phyloP scores from a whole-genome alignment of 1,284 basidiomycete genomes.

The Thelephora terrestris region DNA sequence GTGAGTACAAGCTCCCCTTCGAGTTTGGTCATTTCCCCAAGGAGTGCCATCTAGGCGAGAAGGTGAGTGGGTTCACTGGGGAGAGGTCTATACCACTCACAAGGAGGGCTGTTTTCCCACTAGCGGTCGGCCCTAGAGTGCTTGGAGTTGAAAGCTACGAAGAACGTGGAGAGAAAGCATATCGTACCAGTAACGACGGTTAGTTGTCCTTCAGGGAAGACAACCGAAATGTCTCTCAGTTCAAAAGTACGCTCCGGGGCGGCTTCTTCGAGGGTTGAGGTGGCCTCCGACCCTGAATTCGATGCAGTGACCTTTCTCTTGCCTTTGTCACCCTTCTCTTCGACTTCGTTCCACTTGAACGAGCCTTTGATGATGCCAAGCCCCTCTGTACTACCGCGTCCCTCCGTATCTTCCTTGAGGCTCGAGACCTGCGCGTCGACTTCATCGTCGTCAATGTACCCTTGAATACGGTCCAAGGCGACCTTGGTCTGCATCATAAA shows the following conservation, averaged over 20 bases:
- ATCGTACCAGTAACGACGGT: conserved; percentile 49
- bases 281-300: conserved; percentile 2
- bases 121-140: conserved; percentile 47
- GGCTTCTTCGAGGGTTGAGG: conserved; percentile 10
- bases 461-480: conserved; percentile 70
- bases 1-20: conserved; percentile 48
- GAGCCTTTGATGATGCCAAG: conserved; percentile 57
- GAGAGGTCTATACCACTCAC: conserved; percentile 26
- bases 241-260: conserved; percentile 43
- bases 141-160: background rate
- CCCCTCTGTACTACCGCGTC: conserved; percentile 22
- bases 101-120: conserved; percentile 71
- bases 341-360: conserved; percentile 63
- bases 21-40: conserved; percentile 53
- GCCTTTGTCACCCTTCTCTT: conserved; percentile 25
- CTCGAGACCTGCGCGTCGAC: conserved; percentile 30
- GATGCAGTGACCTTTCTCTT: conserved; percentile 17
- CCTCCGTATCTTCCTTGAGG: conserved; percentile 20
- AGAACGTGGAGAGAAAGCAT: background rate
- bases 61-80: background rate
- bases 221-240: conserved; percentile 51
- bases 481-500: conserved; percentile 63
- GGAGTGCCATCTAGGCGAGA: conserved; percentile 43
- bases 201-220: conserved; percentile 61
- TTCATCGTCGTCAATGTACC: conserved; percentile 77